Base-by-base conservation (phyloP, 495 filamentous ascomycete genomes). In the Aspergillus sclerotioniger region DNA sequence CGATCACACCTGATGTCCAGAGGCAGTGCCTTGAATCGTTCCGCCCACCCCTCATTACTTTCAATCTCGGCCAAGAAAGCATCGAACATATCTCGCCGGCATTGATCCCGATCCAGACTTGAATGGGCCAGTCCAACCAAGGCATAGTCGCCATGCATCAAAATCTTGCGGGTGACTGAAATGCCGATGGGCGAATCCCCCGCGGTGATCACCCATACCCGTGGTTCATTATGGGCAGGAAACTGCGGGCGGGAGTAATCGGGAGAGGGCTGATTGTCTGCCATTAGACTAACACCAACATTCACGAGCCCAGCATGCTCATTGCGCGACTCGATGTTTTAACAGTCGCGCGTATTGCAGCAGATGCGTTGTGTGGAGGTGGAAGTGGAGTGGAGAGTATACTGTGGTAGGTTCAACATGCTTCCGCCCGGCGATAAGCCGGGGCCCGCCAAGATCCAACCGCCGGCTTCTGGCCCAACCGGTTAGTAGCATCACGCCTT, bases 151-250 rank as follows among this genome's bases (percentile, higher is more conserved):
- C 94, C 91, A 73, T 96, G 91, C 19, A 81, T 83, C 43, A 96
- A 86, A 50, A 90, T 77, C 64, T 90, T 84, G 46, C 88, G 83
- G 47, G 89, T 84, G 60, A 93, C 79, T 37, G 81, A 79, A 48
- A 87, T 83, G 47, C 84, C 86, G 64, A 96, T 82, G n/a, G 92
- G 91, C 51, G 89, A 89, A 60, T 90, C 79, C 17, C 88, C 87
- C 47, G 89, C 87, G 25, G 92, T 96, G 56, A 98, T 79, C 66
- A 97, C 87, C 92, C 94, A 98, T 69, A 90, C 88, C 56, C 84
- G 81, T 21, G 84, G 82, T 39, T 77, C 76, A 67, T 76, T 71
- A 69, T 85, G 82, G 51, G 76, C 68, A 28, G 85, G 85, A 67
- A 86, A 87, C 37, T 79, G 76, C 16, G 79, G 76, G 62, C 71